phyloP scores from a whole-genome alignment of 352 stramenopile species.

The Phytophthora sojae region DNA sequence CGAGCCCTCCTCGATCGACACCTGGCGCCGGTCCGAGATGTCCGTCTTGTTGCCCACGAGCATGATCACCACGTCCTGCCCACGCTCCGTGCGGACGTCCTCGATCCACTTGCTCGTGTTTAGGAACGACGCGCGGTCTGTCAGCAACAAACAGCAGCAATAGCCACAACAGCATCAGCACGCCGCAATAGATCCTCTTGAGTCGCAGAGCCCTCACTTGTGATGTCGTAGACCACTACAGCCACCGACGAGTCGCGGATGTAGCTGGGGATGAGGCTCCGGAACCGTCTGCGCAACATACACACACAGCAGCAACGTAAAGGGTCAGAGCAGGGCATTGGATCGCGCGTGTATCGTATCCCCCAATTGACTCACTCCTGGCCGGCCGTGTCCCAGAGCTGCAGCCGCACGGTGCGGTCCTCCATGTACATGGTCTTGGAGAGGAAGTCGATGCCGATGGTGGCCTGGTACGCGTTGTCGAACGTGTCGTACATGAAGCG shows the following conservation, averaged over 20 bases:
- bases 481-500: conserved; percentile 99
- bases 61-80: conserved; percentile 99
- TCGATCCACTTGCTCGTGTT: conserved; percentile 99
- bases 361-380: conserved; percentile 97
- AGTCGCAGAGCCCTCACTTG: conserved; percentile 71
- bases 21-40: conserved; percentile 96
- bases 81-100: conserved; percentile 97
- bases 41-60: conserved; percentile 99
- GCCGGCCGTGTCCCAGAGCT: conserved; percentile 99
- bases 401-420: conserved; percentile 97
- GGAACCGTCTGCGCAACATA: conserved; percentile 72
- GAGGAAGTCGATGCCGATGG: conserved; percentile 99
- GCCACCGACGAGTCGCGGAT: conserved; percentile 99
- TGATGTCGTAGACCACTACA: conserved; percentile 99
- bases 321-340: not conserved
- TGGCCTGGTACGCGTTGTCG: conserved; percentile 98
- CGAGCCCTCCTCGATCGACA: conserved; percentile 98
- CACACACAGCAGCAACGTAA: conserved; percentile 7
- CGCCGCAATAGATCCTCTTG: too few species aligned
- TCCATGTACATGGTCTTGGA: conserved; percentile 99
- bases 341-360: too few species aligned
- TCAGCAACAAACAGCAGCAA: conserved; percentile 6
- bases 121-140: conserved; percentile 96
- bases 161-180: conserved; percentile 1
- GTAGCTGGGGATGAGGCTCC: conserved; percentile 96